These are phyloP conservation scores for Lactarius hatsudake DNA, from an alignment of 768 basidiomycete genomes.

Conservation along the genomic window DNA sequence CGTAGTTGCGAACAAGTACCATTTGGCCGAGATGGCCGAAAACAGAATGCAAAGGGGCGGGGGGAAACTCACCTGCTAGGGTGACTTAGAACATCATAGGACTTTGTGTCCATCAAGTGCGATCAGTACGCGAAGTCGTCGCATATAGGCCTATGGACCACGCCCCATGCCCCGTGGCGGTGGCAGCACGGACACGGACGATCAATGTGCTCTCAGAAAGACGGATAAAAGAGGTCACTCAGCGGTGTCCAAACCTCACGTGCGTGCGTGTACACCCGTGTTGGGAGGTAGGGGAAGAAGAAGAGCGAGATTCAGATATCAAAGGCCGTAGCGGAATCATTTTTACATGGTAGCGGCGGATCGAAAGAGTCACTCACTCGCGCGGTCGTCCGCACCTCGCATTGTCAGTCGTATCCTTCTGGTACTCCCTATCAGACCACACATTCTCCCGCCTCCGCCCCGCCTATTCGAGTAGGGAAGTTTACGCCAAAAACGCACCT, in stretches of 20 bases:
- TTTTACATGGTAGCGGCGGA: constrained; percentile 21
- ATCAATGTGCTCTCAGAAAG: constrained; percentile 24
- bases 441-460: constrained; percentile 8
- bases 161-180: constrained; percentile 19
- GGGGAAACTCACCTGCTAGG: constrained; percentile 13
- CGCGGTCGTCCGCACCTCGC: constrained; percentile 15
- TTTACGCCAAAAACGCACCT: constrained; percentile 28
- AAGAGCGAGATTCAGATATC: constrained; percentile 26
- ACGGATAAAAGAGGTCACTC: constrained; percentile 21
- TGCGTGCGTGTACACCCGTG: neutral
- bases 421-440: constrained; percentile 19
- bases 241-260: constrained; percentile 20
- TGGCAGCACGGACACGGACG: constrained; percentile 23
- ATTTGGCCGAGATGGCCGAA: constrained; percentile 3
- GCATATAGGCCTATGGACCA: constrained; percentile 24
- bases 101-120: neutral
- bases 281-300: constrained; percentile 12
- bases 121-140: neutral
- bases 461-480: constrained; percentile 10
- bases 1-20: neutral
- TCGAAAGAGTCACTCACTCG: constrained; percentile 23
- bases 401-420: constrained; percentile 9
- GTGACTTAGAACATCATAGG: constrained; percentile 2
- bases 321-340: constrained; percentile 25
- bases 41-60: neutral